Evolutionary conservation across 345 rosid species (phyloP), one percentile per base, ranked within the genome.

Genomic region (Pseudoturritis turrita): DNA sequence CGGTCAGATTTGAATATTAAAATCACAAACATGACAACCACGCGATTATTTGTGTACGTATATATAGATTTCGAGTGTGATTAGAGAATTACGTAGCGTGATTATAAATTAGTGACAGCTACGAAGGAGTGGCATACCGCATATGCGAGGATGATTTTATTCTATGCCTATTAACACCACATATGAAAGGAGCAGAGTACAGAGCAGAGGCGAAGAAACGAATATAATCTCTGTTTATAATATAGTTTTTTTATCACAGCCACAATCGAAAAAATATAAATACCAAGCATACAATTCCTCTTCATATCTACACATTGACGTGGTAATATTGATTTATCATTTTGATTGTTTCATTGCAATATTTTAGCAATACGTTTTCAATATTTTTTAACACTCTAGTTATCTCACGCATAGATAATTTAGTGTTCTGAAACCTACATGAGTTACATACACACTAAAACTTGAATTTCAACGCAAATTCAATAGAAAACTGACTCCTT

Each of bases 71-170:
- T 14, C 10, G 37, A 54, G 22, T 37, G 63, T 63, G 71, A 26
- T 55, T 25, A 56, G 66, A 29, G 44, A 26, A 73, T 11, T 62
- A 22, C 36, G 21, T 28, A 31, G 40, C 14, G 65, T 72, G 23
- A 45, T 7, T 56, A 19, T 57, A 12, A 29, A 56, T 13, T 29
- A 65, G 26, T 4, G 72, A 65, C 55, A 66, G 67, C 61, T 65
- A 22, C 21, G 12, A 22, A 29, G 36, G 66, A 49, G 62, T 74
- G 68, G 72, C 67, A 66, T n/a, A n/a, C n/a, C n/a, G n/a, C n/a
- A n/a, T 49, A 58, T 58, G 35, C 72, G 35, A 58, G 37, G 53
- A 50, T 7, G 51, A 40, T 58, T 57, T 4, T 58, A 74, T 46
- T 36, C 49, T 49, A 73, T 57, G 19, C 45, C 49, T 65, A 65